Evolutionary conservation across 2,329 filamentous ascomycete species (phyloP), one percentile per base, ranked within the genome.

Genomic region (Plenodomus tracheiphilus): DNA sequence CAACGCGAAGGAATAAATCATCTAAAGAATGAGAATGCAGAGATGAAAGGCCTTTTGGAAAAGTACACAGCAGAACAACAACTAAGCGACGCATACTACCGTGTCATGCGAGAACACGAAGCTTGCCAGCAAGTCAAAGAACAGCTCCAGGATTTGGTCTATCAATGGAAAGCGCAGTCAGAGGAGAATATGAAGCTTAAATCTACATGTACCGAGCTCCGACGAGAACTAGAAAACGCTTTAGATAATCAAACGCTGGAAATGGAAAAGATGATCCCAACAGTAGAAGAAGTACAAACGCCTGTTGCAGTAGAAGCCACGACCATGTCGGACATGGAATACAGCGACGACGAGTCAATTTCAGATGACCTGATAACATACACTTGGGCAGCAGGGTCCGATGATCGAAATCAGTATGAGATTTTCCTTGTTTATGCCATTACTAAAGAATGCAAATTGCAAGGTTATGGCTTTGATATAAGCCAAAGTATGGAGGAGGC

Each of bases 231-330:
- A 37, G 32, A 18, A 46, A 38, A 1, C 1, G 43, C 20, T 50
- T 39, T 42, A 46, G 13, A 46, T 7, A 43, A 18, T 46, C 9
- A 5, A 43, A 39, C 43, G 7, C 20, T n/a, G n/a, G n/a, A n/a
- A n/a, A n/a, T 10, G 8, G 48, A 51, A 1, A 22, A 41, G 25
- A 10, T 8, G n/a, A 18, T 41, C 20, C 25, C 7, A 32, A 42
- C 13, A 43, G 28, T 41, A 36, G 40, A 47, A 46, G 35, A 51
- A 36, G 40, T 43, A 43, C 28, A 43, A 36, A 19, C 35, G 15
- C 48, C 48, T 46, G 9, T 35, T 51, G 35, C 15, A 38, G 17
- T 51, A 51, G 48, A 51, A 35, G 43, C n/a, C 48, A 51, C 39
- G 35, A 46, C 48, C 17, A 43, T 43, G 39, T 43, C 30, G 19